These are phyloP conservation scores for Xylariales sp. DNA, from an alignment of 2,329 filamentous ascomycete species.

Conservation along the genomic window DNA sequence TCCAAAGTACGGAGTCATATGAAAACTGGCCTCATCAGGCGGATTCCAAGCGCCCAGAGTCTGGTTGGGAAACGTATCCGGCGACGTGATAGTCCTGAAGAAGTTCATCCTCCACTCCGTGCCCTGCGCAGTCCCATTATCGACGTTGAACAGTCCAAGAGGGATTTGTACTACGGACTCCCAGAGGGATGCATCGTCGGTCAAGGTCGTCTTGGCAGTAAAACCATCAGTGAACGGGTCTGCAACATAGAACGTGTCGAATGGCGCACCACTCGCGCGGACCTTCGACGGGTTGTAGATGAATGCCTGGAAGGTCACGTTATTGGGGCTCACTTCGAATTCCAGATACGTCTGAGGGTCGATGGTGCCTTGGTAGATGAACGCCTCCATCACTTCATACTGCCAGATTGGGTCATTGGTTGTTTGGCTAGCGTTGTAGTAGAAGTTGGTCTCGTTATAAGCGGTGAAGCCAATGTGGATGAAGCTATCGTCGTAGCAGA, in stretches of 20 bases:
- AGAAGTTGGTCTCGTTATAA: constrained; percentile 41
- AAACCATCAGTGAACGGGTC: constrained; percentile 38
- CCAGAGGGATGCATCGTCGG: constrained; percentile 33
- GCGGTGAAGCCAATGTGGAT: constrained; percentile 41
- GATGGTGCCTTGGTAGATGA: constrained; percentile 39
- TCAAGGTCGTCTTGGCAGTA: constrained; percentile 33
- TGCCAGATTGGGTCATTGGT: constrained; percentile 44
- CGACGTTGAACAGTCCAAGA: constrained; percentile 45
- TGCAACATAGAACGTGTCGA: constrained; percentile 38
- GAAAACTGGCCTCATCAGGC: constrained; percentile 41
- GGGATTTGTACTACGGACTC: constrained; percentile 37
- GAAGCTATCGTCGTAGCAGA: constrained; percentile 39
- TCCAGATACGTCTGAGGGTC: constrained; percentile 46
- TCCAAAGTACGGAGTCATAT: constrained; percentile 25
- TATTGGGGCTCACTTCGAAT: constrained; percentile 47
- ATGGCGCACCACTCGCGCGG: constrained; percentile 33
- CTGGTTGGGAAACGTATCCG: constrained; percentile 39
- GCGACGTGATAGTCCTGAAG: constrained; percentile 41
- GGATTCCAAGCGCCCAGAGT: constrained; percentile 41
- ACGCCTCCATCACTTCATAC: constrained; percentile 48
- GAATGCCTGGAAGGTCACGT: constrained; percentile 46
- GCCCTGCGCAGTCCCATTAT: constrained; percentile 34
- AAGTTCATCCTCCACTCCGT: constrained; percentile 50
- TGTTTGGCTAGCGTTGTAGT: constrained; percentile 35
- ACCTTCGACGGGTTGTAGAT: constrained; percentile 47